These are phyloP conservation scores for Grosmannia huntii DNA, from an alignment of 2,329 filamentous ascomycete genomes.

Conservation along the genomic window DNA sequence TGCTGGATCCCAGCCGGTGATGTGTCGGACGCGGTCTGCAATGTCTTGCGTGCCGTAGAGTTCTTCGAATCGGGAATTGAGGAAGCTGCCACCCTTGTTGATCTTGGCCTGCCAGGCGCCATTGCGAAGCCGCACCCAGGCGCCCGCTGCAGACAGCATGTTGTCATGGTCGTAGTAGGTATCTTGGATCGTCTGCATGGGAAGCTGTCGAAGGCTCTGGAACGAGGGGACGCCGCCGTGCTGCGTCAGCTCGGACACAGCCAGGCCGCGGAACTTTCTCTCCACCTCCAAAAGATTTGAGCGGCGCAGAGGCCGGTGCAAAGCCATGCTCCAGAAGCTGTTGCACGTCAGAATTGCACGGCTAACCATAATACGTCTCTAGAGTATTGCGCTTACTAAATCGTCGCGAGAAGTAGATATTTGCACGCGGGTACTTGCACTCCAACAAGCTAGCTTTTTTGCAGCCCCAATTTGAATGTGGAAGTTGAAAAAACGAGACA, in stretches of 20 bases:
- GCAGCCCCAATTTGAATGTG: no score
- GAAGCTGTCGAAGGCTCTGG: background rate
- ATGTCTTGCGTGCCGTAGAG: background rate
- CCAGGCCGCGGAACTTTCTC: background rate
- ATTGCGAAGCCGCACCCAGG: slow-evolving; percentile 1
- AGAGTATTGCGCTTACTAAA: no score
- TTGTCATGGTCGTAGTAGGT: slow-evolving; percentile 1
- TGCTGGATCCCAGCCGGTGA: background rate
- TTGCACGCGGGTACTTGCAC: no score
- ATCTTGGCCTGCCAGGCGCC: slow-evolving; percentile 1
- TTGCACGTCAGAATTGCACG: no score
- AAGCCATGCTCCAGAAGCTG: no score
- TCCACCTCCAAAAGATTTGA: background rate
- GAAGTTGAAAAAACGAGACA: no score
- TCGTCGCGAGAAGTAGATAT: no score
- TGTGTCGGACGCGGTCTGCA: background rate
- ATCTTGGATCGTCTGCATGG: background rate
- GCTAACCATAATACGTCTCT: no score
- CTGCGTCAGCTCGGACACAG: background rate
- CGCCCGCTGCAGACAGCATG: background rate
- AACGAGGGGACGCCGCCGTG: background rate
- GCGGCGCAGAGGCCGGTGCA: no score
- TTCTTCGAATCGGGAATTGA: slow-evolving; percentile 2
- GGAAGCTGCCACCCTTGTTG: background rate
- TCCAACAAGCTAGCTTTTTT: no score